These are phyloP conservation scores for peach (Prunus persica) DNA, from an alignment of 306 rosid species.

Conservation along the genomic window Prunus_persica_NCBIv2 NC_034012.1:5228001-5228500, in stretches of 20 bases:
- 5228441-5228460: too few relatives aligned
- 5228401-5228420: too few relatives aligned
- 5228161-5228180: neutral
- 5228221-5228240: neutral
- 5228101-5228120: neutral
- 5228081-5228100: neutral
- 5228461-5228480: neutral
- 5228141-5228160: neutral
- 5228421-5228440: too few relatives aligned
- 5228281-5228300: neutral
- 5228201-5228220: neutral
- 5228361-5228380: too few relatives aligned
- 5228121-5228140: neutral
- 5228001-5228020: constrained; percentile 19
- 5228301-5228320: neutral
- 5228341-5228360: too few relatives aligned
- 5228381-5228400: too few relatives aligned
- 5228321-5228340: neutral
- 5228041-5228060: constrained; percentile 9
- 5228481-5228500: neutral
- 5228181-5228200: neutral
- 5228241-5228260: neutral
- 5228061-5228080: neutral
- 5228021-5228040: constrained; percentile 14
- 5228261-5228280: neutral